Conservation (phyloP, 176 grass and related monocot species). For the Paspalum vaginatum region DNA sequence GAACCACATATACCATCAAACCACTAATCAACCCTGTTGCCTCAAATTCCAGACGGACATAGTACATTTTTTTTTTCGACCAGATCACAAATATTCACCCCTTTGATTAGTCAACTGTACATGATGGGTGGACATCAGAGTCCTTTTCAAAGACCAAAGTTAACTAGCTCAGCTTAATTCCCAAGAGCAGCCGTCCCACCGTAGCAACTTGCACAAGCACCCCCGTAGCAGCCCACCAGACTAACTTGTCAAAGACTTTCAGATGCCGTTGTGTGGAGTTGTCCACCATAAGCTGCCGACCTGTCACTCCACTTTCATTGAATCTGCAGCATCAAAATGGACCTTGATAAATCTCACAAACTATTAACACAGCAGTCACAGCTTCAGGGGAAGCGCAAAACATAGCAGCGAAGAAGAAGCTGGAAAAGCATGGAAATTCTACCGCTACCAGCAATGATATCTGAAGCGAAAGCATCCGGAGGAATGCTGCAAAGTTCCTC, state of each 20-base stretch:
- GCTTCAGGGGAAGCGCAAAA: neutral
- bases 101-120: constrained; percentile 49
- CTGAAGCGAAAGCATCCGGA: constrained; percentile 46
- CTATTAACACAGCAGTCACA: neutral
- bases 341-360: neutral
- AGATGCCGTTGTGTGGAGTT: neutral
- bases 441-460: constrained; percentile 31
- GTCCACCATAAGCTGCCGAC: constrained; percentile 18
- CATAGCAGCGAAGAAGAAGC: neutral
- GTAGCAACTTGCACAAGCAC: constrained; percentile 8
- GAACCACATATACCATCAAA: neutral
- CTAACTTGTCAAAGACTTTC: constrained; percentile 1
- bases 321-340: constrained; percentile 43
- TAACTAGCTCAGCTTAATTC: constrained; percentile 8
- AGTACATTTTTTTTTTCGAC: constrained; percentile 6
- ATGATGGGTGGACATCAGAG: constrained; percentile 20
- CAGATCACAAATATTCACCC: constrained; percentile 13
- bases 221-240: neutral
- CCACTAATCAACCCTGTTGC: constrained; percentile 12
- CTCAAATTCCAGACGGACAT: constrained; percentile 18
- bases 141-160: constrained; percentile 25
- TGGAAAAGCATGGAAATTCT: constrained; percentile 40
- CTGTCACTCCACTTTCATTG: constrained; percentile 56
- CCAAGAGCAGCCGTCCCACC: constrained; percentile 31
- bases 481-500: constrained; percentile 48